These are phyloP conservation scores for Calonectria ilicicola DNA, from an alignment of 2,329 filamentous ascomycete species.

Conservation along the genomic window DNA sequence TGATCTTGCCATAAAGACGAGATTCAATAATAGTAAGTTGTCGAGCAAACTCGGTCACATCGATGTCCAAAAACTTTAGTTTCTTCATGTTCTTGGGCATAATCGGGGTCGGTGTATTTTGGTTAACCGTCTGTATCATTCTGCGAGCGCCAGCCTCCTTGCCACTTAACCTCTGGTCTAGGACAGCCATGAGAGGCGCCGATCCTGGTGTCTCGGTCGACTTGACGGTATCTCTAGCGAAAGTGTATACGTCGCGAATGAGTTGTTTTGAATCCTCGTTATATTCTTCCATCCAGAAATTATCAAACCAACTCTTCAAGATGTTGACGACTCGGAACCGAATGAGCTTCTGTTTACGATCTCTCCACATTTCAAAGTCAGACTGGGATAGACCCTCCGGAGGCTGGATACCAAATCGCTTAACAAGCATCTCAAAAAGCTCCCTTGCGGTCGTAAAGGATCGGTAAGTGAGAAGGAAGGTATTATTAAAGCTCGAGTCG, in stretches of 20 bases:
- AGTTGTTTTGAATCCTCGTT: constrained; percentile 86
- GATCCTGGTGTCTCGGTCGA: constrained; percentile 94
- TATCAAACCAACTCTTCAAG: constrained; percentile 97
- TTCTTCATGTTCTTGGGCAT: constrained; percentile 99
- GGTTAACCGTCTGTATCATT: constrained; percentile 87
- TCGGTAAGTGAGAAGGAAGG: constrained; percentile 94
- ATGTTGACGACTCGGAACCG: constrained; percentile 98
- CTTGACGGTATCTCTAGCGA: constrained; percentile 91
- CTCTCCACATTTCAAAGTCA: constrained; percentile 89
- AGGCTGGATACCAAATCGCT: constrained; percentile 92
- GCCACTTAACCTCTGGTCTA: constrained; percentile 89
- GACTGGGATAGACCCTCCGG: constrained; percentile 80
- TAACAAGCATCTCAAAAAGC: constrained; percentile 91
- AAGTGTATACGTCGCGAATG: constrained; percentile 88
- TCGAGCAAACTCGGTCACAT: constrained; percentile 94
- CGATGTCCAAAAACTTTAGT: constrained; percentile 97
- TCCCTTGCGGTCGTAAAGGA: constrained; percentile 94
- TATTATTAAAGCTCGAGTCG: constrained; percentile 96
- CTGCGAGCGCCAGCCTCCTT: constrained; percentile 89
- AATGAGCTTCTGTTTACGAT: constrained; percentile 95
- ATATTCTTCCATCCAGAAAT: constrained; percentile 97
- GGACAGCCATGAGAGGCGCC: constrained; percentile 82
- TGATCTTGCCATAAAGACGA: constrained; percentile 93
- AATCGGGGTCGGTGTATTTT: constrained; percentile 86
- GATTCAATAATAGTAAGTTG: constrained; percentile 98